Evolutionary conservation across 2,329 filamentous ascomycete genomes (phyloP).

Genomic region (Sodiomyces alkalinus): DNA sequence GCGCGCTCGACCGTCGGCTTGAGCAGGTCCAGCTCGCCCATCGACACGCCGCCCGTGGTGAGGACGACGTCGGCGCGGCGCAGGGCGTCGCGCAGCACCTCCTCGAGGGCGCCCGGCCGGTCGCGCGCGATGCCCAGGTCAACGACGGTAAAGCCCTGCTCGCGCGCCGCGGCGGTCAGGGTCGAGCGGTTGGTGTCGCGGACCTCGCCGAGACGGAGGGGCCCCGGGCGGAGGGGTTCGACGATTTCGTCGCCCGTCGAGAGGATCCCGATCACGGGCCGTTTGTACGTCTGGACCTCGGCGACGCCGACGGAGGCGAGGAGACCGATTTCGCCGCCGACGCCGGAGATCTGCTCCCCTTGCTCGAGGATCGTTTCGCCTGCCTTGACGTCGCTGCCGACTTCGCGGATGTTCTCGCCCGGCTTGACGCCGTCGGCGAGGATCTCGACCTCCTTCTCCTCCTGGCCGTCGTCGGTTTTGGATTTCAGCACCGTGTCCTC

Average conservation of each 20-base stretch:
- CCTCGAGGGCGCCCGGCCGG: constrained; percentile 57
- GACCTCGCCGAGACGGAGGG: constrained; percentile 66
- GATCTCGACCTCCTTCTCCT: constrained; percentile 82
- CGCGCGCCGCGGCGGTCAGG: constrained; percentile 59
- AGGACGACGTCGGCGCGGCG: constrained; percentile 67
- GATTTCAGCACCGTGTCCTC: constrained; percentile 74
- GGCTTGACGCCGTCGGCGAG: constrained; percentile 58
- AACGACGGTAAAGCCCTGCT: constrained; percentile 62
- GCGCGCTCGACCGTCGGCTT: constrained; percentile 90
- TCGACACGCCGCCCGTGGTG: constrained; percentile 88
- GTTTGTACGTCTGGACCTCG: constrained; percentile 56
- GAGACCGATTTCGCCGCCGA: constrained; percentile 83
- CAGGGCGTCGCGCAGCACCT: constrained; percentile 60
- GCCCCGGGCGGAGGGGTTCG: constrained; percentile 46
- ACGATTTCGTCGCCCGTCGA: constrained; percentile 95
- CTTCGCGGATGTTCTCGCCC: constrained; percentile 79
- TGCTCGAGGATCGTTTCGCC: constrained; percentile 56
- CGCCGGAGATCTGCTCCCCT: constrained; percentile 69
- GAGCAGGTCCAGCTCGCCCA: constrained; percentile 93
- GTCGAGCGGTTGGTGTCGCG: constrained; percentile 87
- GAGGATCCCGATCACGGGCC: constrained; percentile 69
- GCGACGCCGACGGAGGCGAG: constrained; percentile 70
- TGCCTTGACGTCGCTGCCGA: constrained; percentile 71
- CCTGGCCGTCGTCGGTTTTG: constrained; percentile 62
- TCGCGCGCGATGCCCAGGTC: constrained; percentile 80